Base-by-base conservation (phyloP, 2,329 filamentous ascomycete species). In the Alternaria gaisen region DNA sequence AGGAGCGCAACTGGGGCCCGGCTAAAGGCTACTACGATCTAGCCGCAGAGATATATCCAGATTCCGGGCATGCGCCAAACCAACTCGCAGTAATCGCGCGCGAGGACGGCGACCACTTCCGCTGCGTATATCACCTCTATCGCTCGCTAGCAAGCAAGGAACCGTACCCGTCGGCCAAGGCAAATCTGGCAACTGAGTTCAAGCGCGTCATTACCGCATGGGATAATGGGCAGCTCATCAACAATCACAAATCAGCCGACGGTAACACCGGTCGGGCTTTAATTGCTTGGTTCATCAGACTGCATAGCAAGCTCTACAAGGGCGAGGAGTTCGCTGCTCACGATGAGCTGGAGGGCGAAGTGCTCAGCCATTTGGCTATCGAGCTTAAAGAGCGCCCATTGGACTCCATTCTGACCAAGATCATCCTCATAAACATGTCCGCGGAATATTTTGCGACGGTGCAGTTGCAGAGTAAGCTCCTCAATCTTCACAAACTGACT, bases 51-150 rank as follows among this genome's bases (percentile, higher is more conserved):
- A 85, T 98, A 54, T 86, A 91, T 68, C 93, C 94, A 3, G 83
- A 87, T 18, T 93, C 91, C 46, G 94, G 94, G 30, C 87, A 89
- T 64, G 91, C 93, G 16, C 91, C 96, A 73, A 94, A 99, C 72
- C 95, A 98, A 78, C 88, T 95, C 77, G 94, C 92, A 36, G 91
- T 98, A 36, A 90, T 98, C 60, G 90, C 91, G 61, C 86, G 92
- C 48, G 89, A 91, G 54, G 88, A 94, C 70, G 87, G 86, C 59
- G 90, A 94, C 68, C 91, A 96, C 75, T 86, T 98, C 52, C 88
- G 93, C 63, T 90, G 93, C 10, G 90, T 96, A 30, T 98, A 97
- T 78, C 89, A 97, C 77, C 87, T 98, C 41, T 95, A 97, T 75
- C 90, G 94, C 64, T 90, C 94, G 16, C 85, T 95, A 68, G 89